Base-by-base conservation (phyloP, 2,329 filamentous ascomycete species). In the Ascochyta lentis region DNA sequence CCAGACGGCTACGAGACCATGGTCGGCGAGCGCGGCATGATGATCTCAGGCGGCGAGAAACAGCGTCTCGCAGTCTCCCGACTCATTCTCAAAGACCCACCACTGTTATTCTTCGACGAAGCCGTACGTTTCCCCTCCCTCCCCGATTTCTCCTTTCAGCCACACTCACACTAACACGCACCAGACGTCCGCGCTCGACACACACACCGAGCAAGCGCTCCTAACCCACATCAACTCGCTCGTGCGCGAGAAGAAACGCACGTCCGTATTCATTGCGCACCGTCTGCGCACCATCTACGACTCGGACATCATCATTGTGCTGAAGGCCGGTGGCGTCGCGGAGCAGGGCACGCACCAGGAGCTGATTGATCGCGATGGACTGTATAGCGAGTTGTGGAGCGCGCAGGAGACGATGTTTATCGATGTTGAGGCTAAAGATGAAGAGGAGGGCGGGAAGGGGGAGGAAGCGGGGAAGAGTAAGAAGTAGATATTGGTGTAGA, bases 41-140 rank as follows among this genome's bases (percentile, higher is more conserved):
- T 97, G 93, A 96, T 97, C 40, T 96, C 91, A 0, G 93, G 91
- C 2, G 93, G 93, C 29, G 94, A 97, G 79, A 97, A 97, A 77
- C 93, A 97, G 77, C 86, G 93, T 3, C 80, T 97, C 10, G 94
- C 94, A 0, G 86, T 97, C 23, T 91, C 90, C 24, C 83, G 93
- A 39, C 75, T 97, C 35, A 84, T 97, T 1, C 82, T 97, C 54
- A 97, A 97, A 75, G 91, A 97, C 63, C 92, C 93, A 3, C 91
- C 92, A 1, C 78, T 97, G 26, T 79, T 97, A 0, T 97, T 97
- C 83, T 97, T 97, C 66, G 93, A 97, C 64, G 93, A 97, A 80
- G 94, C 93, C 43, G 83, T 85, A 78, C 64, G 82, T 79, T 6
- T 10, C 29, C 29, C 4, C 33, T 9, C n/a, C 15, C n/a, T 13